Percentiles rank a stretch among this genome's conserved stretches.
Evolutionary conservation across 768 basidiomycete genomes (phyloP).

Genomic region (Tubosaeta brunneosetosa): DNA sequence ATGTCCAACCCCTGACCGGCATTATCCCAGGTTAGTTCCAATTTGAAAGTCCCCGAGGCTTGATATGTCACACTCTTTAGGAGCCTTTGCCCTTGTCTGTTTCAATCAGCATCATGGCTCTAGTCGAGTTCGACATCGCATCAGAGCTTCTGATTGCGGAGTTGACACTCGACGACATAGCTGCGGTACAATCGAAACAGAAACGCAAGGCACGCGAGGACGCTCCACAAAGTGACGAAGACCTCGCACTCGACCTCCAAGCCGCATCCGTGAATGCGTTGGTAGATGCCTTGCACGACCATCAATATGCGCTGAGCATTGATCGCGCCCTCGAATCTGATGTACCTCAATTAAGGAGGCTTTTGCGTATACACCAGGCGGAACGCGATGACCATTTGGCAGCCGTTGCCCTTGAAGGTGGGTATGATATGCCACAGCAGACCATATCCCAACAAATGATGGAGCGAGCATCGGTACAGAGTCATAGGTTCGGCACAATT

Average conservation of each 20-base stretch:
- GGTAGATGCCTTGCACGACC: constrained; percentile 33
- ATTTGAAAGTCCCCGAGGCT: no score
- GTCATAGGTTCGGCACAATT: constrained; percentile 1
- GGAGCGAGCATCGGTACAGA: neutral
- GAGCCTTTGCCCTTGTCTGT: neutral
- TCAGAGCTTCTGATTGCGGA: constrained; percentile 39
- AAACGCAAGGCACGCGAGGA: constrained; percentile 38
- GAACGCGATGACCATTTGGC: constrained; percentile 40
- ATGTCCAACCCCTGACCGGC: no score
- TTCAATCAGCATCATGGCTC: neutral
- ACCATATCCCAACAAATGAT: constrained; percentile 15
- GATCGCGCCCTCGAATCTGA: constrained; percentile 38
- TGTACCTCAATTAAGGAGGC: constrained; percentile 27
- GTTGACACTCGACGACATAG: constrained; percentile 41
- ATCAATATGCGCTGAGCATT: constrained; percentile 39
- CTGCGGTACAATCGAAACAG: constrained; percentile 26
- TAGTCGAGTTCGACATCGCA: constrained; percentile 29
- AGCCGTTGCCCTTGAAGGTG: constrained; percentile 36
- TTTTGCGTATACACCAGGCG: constrained; percentile 32
- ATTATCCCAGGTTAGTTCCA: no score
- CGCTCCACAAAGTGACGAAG: constrained; percentile 37
- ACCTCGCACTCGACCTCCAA: constrained; percentile 42
- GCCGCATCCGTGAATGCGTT: constrained; percentile 31
- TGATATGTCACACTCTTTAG: no score
- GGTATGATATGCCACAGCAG: constrained; percentile 16